These are phyloP conservation scores for Scedosporium aurantiacum DNA, from an alignment of 2,329 filamentous ascomycete species.

Conservation along the genomic window DNA sequence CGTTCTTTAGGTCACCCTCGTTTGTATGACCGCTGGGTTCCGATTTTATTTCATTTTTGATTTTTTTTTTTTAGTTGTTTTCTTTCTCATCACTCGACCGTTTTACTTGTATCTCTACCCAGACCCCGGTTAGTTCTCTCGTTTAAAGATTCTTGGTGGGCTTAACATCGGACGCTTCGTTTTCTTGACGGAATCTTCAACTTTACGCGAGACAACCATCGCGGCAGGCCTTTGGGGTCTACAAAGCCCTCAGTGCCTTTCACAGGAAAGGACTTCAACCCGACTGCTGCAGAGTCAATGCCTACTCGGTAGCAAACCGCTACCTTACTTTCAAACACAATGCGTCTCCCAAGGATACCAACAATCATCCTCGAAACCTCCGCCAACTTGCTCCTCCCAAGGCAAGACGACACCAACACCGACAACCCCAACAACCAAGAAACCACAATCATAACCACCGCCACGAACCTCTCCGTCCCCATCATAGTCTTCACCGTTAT, in stretches of 20 bases:
- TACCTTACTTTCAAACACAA: neutral
- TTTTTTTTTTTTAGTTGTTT: neutral
- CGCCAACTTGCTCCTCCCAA: neutral
- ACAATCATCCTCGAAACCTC: neutral
- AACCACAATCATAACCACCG: neutral
- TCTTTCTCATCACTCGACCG: neutral
- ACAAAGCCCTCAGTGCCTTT: neutral
- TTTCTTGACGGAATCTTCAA: neutral
- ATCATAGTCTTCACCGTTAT: constrained; percentile 3
- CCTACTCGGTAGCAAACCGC: neutral
- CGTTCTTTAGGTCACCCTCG: neutral
- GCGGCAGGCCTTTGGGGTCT: too few species aligned
- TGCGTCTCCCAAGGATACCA: constrained; percentile 1
- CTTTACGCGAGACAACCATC: neutral
- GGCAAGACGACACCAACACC: neutral
- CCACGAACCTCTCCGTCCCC: neutral
- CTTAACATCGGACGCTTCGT: neutral
- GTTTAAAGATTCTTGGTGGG: neutral
- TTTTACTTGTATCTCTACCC: neutral
- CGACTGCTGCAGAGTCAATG: neutral
- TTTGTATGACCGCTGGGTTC: neutral
- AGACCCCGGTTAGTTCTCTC: neutral
- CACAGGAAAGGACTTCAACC: neutral
- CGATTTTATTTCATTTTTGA: neutral
- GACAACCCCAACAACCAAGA: neutral